A percentile compares a stretch with the other conserved stretches of the same genome.
These are phyloP conservation scores for Crotalaria pallida DNA, from an alignment of 306 rosid species.

Conservation along the genomic window DNA sequence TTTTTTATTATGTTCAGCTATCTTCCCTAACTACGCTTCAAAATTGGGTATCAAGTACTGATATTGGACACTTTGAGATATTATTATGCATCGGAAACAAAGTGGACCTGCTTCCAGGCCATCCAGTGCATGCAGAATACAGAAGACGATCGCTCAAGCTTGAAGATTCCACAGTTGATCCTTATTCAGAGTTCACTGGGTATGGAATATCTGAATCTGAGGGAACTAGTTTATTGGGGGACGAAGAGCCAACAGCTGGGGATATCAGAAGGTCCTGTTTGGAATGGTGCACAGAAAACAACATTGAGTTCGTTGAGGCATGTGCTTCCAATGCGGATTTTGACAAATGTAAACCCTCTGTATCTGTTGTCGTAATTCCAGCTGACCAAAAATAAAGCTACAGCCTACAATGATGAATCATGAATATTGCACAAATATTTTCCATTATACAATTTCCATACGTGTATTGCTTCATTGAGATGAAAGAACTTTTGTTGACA, in stretches of 20 bases:
- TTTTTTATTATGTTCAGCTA: too few relatives aligned
- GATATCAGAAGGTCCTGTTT: slow-evolving; percentile 45
- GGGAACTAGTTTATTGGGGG: slow-evolving; percentile 60
- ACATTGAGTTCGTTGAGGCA: slow-evolving; percentile 60
- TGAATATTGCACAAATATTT: background rate
- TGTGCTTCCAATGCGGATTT: slow-evolving; percentile 60
- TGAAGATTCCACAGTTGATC: slow-evolving; percentile 32
- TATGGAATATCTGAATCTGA: slow-evolving; percentile 68
- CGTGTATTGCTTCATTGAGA: background rate
- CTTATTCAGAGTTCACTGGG: slow-evolving; percentile 29
- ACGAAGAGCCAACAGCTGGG: slow-evolving; percentile 38
- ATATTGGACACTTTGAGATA: slow-evolving; percentile 58
- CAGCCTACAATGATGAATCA: too few relatives aligned
- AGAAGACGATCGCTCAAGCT: slow-evolving; percentile 42
- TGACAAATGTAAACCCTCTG: slow-evolving; percentile 47
- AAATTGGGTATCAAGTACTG: slow-evolving; percentile 46
- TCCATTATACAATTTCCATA: background rate
- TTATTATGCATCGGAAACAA: slow-evolving; percentile 67
- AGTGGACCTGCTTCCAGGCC: slow-evolving; percentile 60
- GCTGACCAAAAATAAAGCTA: too few relatives aligned
- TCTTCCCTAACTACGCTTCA: slow-evolving; percentile 42
- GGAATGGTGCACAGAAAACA: slow-evolving; percentile 59
- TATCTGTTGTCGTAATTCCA: slow-evolving; percentile 3
- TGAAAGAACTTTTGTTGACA: slow-evolving; percentile 22
- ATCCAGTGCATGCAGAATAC: slow-evolving; percentile 58